Conservation (phyloP, 371 early-diverging fungal species). For the Saksenaea oblongispora region DNA sequence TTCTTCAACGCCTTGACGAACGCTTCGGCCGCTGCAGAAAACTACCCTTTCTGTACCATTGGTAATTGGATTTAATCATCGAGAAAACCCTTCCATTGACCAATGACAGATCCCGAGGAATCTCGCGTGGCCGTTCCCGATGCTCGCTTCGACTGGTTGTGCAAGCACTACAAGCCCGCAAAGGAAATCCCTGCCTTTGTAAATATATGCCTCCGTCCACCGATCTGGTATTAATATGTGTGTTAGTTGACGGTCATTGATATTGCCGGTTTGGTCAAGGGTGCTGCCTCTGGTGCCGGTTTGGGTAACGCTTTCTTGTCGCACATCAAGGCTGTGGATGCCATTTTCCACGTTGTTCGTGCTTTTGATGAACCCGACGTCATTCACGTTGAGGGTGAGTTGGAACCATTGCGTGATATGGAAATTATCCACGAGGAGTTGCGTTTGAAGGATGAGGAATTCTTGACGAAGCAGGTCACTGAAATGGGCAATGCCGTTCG, state of each 20-base stretch:
- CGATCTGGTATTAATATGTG: too few species aligned
- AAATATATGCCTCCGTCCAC: too few species aligned
- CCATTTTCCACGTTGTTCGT: conserved; percentile 98
- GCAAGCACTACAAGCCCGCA: conserved; percentile 70
- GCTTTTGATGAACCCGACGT: conserved; percentile 88
- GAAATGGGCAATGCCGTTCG: conserved; percentile 61
- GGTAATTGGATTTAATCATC: conserved; percentile 36
- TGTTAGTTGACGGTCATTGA: conserved; percentile 89
- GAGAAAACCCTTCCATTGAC: neutral
- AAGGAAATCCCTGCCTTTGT: conserved; percentile 72
- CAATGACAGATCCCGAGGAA: conserved; percentile 84
- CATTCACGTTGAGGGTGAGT: conserved; percentile 94
- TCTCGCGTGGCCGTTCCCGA: conserved; percentile 95
- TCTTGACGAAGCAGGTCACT: conserved; percentile 70
- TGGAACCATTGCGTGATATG: conserved; percentile 96
- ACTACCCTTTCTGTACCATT: conserved; percentile 88
- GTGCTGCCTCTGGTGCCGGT: conserved; percentile 90
- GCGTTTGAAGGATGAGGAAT: conserved; percentile 93
- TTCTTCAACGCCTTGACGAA: conserved; percentile 97
- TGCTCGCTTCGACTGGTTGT: conserved; percentile 89
- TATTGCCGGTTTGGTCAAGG: conserved; percentile 99
- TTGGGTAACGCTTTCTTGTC: conserved; percentile 98
- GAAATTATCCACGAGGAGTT: conserved; percentile 97
- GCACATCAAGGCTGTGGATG: conserved; percentile 97
- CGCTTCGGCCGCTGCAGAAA: conserved; percentile 85